These are phyloP conservation scores for Papiliotrema nemorosa DNA, from an alignment of 1,284 basidiomycete species.

Conservation along the genomic window DNA sequence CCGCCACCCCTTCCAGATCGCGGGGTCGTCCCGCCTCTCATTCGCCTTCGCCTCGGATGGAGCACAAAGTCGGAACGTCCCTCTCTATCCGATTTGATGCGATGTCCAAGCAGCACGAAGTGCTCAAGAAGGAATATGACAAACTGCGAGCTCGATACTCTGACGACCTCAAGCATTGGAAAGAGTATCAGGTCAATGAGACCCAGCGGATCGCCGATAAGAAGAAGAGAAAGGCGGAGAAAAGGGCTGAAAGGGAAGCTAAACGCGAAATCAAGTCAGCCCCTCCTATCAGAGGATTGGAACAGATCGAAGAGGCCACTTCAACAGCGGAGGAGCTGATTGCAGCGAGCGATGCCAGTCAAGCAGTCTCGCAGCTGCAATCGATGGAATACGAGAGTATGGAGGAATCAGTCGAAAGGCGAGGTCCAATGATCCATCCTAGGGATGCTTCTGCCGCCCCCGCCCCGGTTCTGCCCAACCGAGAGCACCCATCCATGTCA, in stretches of 20 bases:
- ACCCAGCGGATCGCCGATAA: conserved; percentile 21
- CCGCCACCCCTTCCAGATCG: background rate
- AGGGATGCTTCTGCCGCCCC: too few species aligned
- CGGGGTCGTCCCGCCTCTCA: background rate
- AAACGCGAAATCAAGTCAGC: background rate
- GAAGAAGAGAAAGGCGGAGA: conserved; percentile 19
- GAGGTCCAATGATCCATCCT: too few species aligned
- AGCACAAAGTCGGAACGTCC: background rate
- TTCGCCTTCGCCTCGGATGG: background rate
- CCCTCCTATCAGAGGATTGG: background rate
- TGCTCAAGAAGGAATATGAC: conserved; percentile 23
- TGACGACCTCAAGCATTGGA: conserved; percentile 26
- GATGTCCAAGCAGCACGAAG: conserved; percentile 24
- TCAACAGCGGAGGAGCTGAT: conserved; percentile 1
- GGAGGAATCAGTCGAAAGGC: too few species aligned
- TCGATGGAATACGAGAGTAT: background rate
- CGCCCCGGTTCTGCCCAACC: too few species aligned
- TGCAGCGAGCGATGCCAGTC: conserved; percentile 6
- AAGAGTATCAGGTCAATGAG: conserved; percentile 32
- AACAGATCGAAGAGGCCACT: background rate
- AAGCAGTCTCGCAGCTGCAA: background rate
- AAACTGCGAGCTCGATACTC: conserved; percentile 17
- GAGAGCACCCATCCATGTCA: too few species aligned
- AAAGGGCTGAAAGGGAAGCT: conserved; percentile 5
- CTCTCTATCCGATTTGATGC: conserved; percentile 12